Conservation (phyloP, 139 green algal species). For the Chlorella vulgaris region DNA sequence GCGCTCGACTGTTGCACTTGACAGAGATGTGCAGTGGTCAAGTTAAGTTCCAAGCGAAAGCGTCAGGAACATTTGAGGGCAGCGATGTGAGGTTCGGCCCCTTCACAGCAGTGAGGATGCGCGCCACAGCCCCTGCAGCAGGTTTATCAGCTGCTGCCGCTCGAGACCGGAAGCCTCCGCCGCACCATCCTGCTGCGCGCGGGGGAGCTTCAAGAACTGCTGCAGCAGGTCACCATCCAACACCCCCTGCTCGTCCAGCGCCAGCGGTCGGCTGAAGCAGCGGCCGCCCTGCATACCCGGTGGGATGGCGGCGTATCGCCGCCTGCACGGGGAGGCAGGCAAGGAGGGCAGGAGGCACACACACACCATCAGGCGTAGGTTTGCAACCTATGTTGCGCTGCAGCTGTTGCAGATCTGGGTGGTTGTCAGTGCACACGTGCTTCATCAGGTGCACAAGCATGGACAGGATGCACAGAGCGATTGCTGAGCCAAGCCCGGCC, state of each 20-base stretch:
- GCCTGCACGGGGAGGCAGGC: slow-evolving; percentile 11
- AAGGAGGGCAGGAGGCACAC: not conserved
- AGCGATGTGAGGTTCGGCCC: not conserved
- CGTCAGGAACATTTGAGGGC: not conserved
- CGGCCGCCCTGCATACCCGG: slow-evolving; percentile 38
- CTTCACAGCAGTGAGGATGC: slow-evolving; percentile 18
- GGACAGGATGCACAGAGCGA: not conserved
- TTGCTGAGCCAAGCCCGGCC: not conserved
- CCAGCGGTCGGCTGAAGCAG: slow-evolving; percentile 1
- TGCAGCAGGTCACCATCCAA: slow-evolving; percentile 72
- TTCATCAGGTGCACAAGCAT: too few species aligned
- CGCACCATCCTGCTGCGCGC: slow-evolving; percentile 35
- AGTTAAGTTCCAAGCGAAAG: not conserved
- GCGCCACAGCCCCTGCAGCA: slow-evolving; percentile 31
- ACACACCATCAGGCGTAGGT: too few species aligned
- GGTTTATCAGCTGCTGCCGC: slow-evolving; percentile 13
- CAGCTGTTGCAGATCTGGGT: too few species aligned
- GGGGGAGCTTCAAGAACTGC: slow-evolving; percentile 44
- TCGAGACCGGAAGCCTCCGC: slow-evolving; percentile 22
- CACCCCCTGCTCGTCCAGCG: slow-evolving; percentile 40
- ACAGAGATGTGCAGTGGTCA: not conserved
- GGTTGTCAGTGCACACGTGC: too few species aligned
- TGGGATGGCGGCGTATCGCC: slow-evolving; percentile 42
- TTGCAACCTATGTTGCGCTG: not conserved
- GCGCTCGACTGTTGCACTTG: too few species aligned